Evolutionary conservation across 73 alveolate genomes (phyloP).

Genomic region (Paramecium biaurelia): DNA sequence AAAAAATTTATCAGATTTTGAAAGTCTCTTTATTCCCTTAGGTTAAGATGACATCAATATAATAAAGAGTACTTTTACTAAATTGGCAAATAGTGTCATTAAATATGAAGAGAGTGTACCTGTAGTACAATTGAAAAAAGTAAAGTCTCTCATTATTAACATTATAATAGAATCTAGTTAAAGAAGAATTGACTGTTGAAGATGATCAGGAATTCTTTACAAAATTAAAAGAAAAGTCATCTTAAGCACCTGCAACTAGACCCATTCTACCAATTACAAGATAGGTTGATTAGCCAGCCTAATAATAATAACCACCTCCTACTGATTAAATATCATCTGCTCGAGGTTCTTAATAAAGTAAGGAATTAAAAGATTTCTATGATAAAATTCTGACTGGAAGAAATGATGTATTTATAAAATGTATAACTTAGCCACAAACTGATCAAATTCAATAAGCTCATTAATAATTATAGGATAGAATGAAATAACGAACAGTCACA

Average conservation of each 20-base stretch:
- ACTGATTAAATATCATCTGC: neutral
- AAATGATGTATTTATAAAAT: neutral
- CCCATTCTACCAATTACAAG: neutral
- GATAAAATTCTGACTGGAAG: neutral
- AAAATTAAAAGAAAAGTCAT: neutral
- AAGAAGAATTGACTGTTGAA: conserved; percentile 27
- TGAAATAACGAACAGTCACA: neutral
- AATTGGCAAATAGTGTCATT: neutral
- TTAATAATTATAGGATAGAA: neutral
- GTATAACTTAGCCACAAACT: neutral
- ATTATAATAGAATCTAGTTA: neutral
- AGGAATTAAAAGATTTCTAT: neutral
- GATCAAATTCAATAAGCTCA: neutral
- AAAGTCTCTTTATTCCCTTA: conserved; percentile 40
- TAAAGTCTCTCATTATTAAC: neutral
- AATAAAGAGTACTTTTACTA: conserved; percentile 5
- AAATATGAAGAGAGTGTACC: neutral
- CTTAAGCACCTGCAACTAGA: neutral
- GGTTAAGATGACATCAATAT: conserved; percentile 36
- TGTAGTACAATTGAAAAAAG: neutral
- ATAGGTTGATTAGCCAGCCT: neutral
- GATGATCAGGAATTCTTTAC: conserved; percentile 14
- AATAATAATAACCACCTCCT: neutral
- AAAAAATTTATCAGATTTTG: conserved; percentile 19
- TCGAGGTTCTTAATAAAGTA: neutral